Percentiles rank a stretch among this genome's conserved stretches.
These are phyloP conservation scores for Colletotrichum sp. DNA, from an alignment of 2,329 filamentous ascomycete species.

Conservation along the genomic window DNA sequence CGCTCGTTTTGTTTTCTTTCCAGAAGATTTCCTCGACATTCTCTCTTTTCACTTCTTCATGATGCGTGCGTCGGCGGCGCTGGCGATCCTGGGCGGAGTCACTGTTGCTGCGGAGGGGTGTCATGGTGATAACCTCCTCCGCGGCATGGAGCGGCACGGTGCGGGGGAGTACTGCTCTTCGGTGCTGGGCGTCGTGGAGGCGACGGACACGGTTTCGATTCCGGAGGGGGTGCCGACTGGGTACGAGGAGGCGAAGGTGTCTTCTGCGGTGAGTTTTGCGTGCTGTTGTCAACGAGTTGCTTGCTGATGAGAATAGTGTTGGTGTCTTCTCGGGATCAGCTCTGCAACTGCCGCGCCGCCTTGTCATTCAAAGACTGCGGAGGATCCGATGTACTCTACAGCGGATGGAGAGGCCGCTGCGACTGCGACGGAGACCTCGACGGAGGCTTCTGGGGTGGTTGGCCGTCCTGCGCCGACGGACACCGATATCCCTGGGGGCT, in stretches of 20 bases:
- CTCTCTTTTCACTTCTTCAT: neutral
- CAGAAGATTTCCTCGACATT: neutral
- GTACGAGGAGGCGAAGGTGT: neutral
- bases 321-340: neutral
- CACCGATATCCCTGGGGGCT: neutral
- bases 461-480: neutral
- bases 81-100: neutral
- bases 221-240: neutral
- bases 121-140: conserved; percentile 20
- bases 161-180: conserved; percentile 13
- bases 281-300: neutral
- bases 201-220: neutral
- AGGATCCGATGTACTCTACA: neutral
- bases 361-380: neutral
- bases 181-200: neutral
- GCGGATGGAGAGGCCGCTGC: neutral
- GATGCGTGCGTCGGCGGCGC: neutral
- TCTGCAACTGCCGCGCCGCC: neutral
- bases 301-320: conserved; percentile 6
- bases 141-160: conserved; percentile 12
- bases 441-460: neutral
- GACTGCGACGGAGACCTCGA: neutral
- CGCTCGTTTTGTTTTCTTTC: neutral
- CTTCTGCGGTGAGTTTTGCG: conserved; percentile 7
- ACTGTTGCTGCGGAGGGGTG: neutral